These are phyloP conservation scores for Antitrichia curtipendula DNA, from an alignment of 225 moss, liverwort and hornwort species.

Conservation along the genomic window DNA sequence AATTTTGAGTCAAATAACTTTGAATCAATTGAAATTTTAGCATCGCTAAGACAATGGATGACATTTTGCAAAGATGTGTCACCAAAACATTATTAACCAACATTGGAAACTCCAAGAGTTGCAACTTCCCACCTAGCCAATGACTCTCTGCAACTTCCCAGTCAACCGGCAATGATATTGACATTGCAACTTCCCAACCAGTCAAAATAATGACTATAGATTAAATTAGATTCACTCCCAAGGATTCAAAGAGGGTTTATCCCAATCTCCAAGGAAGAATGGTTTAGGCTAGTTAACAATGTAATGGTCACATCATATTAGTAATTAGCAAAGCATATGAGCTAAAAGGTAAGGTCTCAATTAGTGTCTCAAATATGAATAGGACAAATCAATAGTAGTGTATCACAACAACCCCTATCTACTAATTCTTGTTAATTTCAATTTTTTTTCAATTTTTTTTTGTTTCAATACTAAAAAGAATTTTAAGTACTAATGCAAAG, in stretches of 20 bases:
- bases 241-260: fast-evolving
- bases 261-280: not conserved
- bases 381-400: no score
- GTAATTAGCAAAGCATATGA: no score
- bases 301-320: not conserved
- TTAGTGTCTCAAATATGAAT: no score
- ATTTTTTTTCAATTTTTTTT: no score
- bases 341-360: not conserved
- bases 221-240: not conserved
- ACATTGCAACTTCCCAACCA: no score
- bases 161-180: fast-evolving
- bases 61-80: not conserved
- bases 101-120: fast-evolving
- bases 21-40: not conserved
- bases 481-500: no score
- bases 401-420: no score
- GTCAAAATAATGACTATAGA: no score
- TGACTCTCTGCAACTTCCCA: no score
- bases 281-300: not conserved
- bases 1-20: not conserved
- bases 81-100: not conserved
- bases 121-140: no score
- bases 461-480: no score
- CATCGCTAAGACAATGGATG: not conserved
- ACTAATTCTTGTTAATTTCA: no score